Evolutionary conservation across 1,284 basidiomycete species (phyloP).

Genomic region (Cutaneotrichosporon sp.): DNA sequence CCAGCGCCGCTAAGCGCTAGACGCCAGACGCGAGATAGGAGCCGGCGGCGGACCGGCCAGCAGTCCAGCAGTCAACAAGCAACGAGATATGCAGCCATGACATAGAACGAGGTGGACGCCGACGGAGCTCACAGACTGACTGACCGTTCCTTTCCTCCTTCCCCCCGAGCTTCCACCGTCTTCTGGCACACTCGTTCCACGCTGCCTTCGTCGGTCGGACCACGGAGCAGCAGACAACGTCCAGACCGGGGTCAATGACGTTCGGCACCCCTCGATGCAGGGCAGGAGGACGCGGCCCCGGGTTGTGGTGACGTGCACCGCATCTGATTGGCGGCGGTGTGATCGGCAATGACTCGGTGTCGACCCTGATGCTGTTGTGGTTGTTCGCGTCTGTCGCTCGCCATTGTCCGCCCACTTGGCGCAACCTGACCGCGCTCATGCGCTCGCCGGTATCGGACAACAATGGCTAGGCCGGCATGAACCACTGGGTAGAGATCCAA

Average conservation of each 20-base stretch:
- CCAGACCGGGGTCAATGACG: background rate
- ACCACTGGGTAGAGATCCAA: no score
- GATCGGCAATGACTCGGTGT: background rate
- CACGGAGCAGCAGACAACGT: background rate
- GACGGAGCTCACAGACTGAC: background rate
- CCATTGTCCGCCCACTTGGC: background rate
- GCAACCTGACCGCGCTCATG: background rate
- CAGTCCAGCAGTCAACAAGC: conserved; percentile 4
- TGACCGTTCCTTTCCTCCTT: background rate
- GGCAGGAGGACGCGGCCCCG: background rate
- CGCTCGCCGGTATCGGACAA: no score
- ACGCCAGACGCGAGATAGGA: background rate
- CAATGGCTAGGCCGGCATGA: no score
- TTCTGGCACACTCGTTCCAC: no score
- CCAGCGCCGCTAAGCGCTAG: conserved; percentile 9
- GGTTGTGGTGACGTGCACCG: background rate
- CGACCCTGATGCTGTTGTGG: background rate
- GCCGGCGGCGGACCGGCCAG: background rate
- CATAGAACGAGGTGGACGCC: background rate
- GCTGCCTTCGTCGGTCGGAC: no score
- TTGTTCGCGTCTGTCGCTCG: background rate
- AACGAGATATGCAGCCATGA: conserved; percentile 4
- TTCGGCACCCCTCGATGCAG: background rate
- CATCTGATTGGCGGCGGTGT: background rate
- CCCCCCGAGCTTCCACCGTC: background rate